Evolutionary conservation across 495 filamentous ascomycete species (phyloP), one percentile per base, ranked within the genome.

Genomic region (Pseudomonodictys pantanalensis): DNA sequence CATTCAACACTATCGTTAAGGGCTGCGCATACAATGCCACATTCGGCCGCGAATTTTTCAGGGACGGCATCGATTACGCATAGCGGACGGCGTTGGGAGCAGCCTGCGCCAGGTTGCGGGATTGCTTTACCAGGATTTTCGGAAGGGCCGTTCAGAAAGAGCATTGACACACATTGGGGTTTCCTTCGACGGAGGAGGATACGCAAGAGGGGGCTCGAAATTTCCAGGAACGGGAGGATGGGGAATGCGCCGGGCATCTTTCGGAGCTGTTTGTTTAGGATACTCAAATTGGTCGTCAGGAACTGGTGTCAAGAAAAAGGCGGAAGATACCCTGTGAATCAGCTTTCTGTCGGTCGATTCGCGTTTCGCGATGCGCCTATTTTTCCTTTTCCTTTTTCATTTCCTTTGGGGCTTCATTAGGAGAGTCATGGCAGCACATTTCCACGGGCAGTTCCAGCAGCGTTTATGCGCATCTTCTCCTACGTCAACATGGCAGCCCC

Each of bases 21-120:
- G 47, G 35, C 44, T 29, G 41, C 48, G 15, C 47, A 59, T 43
- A 41, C 52, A 48, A 29, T 46, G 45, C 15, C 44, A 44, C 23
- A 25, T 52, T 28, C 42, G 23, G 58, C 60, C 53, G 33, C 18
- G 47, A 23, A 42, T 52, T 35, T 22, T 44, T 22, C 29, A 58
- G 32, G 35, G 49, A 58, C 58, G 24, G 47, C 23, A 49, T 60
- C 52, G 52, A 60, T 45, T 46, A 44, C 52, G 63, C 63, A 66
- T 66, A 66, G 58, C 63, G 58, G 63, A 35, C 52, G 57, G 63
- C 63, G 63, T 66, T 62, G 48, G 43, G 17, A 58, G 58, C 30
- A 56, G 56, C 39, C 49, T 47, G 30, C 17, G 29, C 25, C 45
- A 25, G 43, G 52, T 43, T 58, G 46, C 32, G 26, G 46, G 52